Evolutionary conservation across 1,139 yeast species (phyloP), one percentile per base, ranked within the genome.

Genomic region (Lodderomyces beijingensis): DNA sequence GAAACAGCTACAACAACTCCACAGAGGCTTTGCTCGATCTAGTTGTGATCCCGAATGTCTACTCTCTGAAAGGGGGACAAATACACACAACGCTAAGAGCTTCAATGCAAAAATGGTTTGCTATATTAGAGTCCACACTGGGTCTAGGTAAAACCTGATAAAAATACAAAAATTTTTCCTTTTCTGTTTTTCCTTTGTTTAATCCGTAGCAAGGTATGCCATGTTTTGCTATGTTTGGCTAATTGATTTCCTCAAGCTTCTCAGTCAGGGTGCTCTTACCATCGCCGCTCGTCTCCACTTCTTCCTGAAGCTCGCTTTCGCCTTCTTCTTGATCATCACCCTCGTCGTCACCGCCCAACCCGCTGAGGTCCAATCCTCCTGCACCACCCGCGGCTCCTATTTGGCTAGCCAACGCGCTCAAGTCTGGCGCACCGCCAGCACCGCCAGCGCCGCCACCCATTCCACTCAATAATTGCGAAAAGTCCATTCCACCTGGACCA

Each of bases 401-500:
- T 55, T 65, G 70, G 42, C 66, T 58, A 27, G 71, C 70, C 44
- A 65, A 62, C 28, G 58, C 45, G 38, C 62, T 58, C 41, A 62
- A 57, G 34, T 59, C 71, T 22, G 32, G 32, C 30, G 57, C 58
- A 26, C 57, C 57, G 12, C 57, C 38, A 4, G 32, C 21, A 4
- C 33, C 36, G 23, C 36, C 36, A n/a, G 28, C 27, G 8, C 59
- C 62, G 15, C 68, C 69, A 21, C 60, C 65, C 39, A 57, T 51
- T 16, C 61, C 65, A 37, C 51, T 53, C 46, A 53, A 50, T 45
- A 28, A 24, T 27, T 29, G 35, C 12, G 37, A 27, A 18, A 33
- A 33, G 24, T 31, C 36, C 27, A 32, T 21, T 43, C 55, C 50
- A 40, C 64, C 53, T 44, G 57, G 28, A 18, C 51, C 57, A n/a